These are phyloP conservation scores for Chrysochromulina tobinii DNA, from an alignment of 78 protist genomes.

Conservation along the genomic window DNA sequence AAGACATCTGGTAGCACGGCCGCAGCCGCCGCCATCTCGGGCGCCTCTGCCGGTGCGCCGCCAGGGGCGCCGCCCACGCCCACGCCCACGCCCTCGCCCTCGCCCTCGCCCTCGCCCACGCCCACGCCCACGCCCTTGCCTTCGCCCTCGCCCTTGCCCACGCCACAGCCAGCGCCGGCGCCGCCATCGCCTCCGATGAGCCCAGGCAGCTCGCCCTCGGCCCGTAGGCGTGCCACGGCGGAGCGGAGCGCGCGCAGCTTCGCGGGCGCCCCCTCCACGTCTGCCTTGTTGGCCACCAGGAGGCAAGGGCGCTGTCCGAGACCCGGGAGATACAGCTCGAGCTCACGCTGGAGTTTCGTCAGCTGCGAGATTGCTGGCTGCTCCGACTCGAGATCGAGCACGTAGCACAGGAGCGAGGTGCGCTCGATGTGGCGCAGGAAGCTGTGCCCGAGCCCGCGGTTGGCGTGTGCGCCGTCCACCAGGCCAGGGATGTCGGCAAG, in stretches of 20 bases:
- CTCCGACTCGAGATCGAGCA: background rate
- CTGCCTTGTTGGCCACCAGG: conserved; percentile 14
- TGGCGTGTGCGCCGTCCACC: background rate
- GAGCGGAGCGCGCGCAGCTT: background rate
- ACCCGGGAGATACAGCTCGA: conserved; percentile 12
- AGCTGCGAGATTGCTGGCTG: background rate
- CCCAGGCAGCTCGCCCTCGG: too few relatives aligned
- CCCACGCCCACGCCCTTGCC: too few relatives aligned
- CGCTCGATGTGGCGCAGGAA: conserved; percentile 40
- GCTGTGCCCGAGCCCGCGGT: conserved; percentile 31
- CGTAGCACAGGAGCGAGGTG: background rate
- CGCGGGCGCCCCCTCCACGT: background rate
- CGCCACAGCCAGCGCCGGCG: too few relatives aligned
- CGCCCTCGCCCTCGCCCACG: too few relatives aligned
- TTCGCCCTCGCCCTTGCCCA: too few relatives aligned
- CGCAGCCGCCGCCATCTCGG: too few relatives aligned
- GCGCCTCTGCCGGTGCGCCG: too few relatives aligned
- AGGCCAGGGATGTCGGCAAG: conserved; percentile 32
- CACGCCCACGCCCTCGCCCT: too few relatives aligned
- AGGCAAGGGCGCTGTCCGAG: background rate
- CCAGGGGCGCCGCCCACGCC: too few relatives aligned
- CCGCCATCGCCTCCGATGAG: too few relatives aligned
- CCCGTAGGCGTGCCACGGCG: too few relatives aligned
- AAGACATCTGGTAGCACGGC: too few relatives aligned
- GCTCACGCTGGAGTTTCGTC: background rate